These are phyloP conservation scores for Anacardium occidentale DNA, from an alignment of 345 rosid species.

Conservation along the genomic window DNA sequence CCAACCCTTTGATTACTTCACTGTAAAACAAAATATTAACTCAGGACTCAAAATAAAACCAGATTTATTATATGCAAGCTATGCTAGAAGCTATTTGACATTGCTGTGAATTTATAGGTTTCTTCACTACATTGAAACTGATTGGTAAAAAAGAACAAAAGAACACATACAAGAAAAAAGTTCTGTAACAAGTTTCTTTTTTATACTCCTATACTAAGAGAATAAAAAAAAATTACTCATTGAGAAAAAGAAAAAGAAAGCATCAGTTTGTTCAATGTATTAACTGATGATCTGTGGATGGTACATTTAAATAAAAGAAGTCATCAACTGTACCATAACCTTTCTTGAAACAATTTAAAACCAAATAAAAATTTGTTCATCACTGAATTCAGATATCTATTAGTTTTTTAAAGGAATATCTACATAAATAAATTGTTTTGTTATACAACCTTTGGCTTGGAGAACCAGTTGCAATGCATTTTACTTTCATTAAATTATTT, in stretches of 20 bases:
- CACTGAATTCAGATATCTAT: slow-evolving; percentile 1
- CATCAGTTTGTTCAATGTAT: neutral
- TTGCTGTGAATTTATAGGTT: neutral
- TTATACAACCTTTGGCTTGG: slow-evolving; percentile 60
- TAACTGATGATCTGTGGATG: slow-evolving; percentile 4
- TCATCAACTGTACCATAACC: neutral
- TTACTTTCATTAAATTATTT: slow-evolving; percentile 68
- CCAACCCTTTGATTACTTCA: slow-evolving; percentile 78
- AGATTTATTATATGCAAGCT: neutral
- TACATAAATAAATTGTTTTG: neutral
- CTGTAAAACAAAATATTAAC: slow-evolving; percentile 46
- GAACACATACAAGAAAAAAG: neutral
- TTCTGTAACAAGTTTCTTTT: no score
- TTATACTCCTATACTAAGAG: neutral
- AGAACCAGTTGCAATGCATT: slow-evolving; percentile 88
- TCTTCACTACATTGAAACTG: neutral
- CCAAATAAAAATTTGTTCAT: neutral
- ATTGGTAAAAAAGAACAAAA: neutral
- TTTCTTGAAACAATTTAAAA: neutral
- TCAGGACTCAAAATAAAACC: slow-evolving; percentile 9
- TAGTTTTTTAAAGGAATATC: neutral
- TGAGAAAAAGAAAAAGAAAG: neutral
- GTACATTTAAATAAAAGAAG: neutral
- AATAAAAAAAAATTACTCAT: neutral
- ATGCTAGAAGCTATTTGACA: neutral